A percentile compares a stretch with the other conserved stretches of the same genome.
phyloP scores from a whole-genome alignment of 257 asterid genomes.

The Fraxinus anomala region DNA sequence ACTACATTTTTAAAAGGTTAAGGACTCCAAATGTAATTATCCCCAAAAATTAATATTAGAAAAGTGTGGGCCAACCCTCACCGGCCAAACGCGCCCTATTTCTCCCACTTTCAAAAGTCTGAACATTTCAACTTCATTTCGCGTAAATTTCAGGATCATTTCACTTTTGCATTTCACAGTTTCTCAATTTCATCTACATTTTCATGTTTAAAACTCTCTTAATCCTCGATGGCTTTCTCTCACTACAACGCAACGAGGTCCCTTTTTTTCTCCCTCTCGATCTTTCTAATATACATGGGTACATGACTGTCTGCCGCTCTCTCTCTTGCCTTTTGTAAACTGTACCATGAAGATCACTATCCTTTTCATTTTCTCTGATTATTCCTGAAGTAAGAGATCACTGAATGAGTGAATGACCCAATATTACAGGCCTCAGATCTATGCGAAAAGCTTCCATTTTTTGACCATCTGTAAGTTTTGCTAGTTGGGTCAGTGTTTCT shows the following conservation, averaged over 20 bases:
- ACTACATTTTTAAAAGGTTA: too few relatives aligned
- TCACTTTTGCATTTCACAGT: not conserved
- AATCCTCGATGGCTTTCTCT: conserved; percentile 10
- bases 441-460: conserved; percentile 25
- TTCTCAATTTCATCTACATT: not conserved
- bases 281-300: conserved; percentile 1
- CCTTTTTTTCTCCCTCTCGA: conserved; percentile 39
- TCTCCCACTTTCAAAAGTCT: conserved; percentile 21
- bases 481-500: not conserved
- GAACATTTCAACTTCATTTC: conserved; percentile 28
- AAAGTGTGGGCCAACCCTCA: not conserved
- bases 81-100: conserved; percentile 2
- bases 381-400: conserved; percentile 32
- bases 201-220: conserved; percentile 15
- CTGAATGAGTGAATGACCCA: conserved; percentile 14
- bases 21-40: not conserved
- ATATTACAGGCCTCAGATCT: conserved; percentile 34
- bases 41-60: not conserved
- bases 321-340: not conserved
- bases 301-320: not conserved
- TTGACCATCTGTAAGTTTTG: conserved; percentile 33
- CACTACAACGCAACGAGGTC: conserved; percentile 30
- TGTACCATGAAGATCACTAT: conserved; percentile 19
- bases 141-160: conserved; percentile 24
- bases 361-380: not conserved